Conservation (phyloP, 805 yeast genomes). For the Wickerhamomyces ciferrii region DNA sequence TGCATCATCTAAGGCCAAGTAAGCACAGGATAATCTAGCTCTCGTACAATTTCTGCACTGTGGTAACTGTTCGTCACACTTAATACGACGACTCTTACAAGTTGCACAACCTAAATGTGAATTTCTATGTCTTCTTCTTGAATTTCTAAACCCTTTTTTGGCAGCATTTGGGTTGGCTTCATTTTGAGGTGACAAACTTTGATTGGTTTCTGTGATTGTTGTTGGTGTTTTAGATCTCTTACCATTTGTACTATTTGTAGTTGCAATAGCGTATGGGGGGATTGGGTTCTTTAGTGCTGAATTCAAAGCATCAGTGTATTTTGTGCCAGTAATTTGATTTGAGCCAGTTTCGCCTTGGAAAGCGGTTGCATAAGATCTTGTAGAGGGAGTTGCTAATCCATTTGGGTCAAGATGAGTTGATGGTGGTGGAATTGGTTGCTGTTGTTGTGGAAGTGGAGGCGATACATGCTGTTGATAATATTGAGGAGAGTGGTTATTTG, state of each 20-base stretch:
- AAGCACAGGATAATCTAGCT: slow-evolving; percentile 43
- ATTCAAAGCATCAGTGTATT: neutral
- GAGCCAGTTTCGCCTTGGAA: neutral
- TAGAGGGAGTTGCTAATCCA: slow-evolving; percentile 3
- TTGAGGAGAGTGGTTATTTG: neutral
- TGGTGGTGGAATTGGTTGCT: neutral
- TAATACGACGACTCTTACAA: slow-evolving; percentile 57
- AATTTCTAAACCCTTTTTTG: slow-evolving; percentile 17
- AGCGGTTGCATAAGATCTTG: slow-evolving; percentile 1
- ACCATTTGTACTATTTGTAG: slow-evolving; percentile 13
- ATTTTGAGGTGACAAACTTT: neutral
- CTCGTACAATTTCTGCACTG: slow-evolving; percentile 49
- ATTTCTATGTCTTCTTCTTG: slow-evolving; percentile 57
- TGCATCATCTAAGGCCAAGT: slow-evolving; percentile 39
- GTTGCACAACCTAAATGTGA: slow-evolving; percentile 74
- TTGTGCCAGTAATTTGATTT: neutral
- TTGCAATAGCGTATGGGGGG: slow-evolving; percentile 30
- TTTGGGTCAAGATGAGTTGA: neutral
- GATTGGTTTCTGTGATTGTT: slow-evolving; percentile 1
- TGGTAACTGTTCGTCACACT: slow-evolving; percentile 63
- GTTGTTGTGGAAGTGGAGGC: slow-evolving; percentile 2
- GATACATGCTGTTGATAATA: neutral
- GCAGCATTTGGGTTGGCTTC: neutral
- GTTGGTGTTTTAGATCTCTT: slow-evolving; percentile 8
- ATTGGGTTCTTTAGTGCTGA: slow-evolving; percentile 22